Evolutionary conservation across 208 protist genomes (phyloP).

Genomic region (Herpetomonas muscarum): DNA sequence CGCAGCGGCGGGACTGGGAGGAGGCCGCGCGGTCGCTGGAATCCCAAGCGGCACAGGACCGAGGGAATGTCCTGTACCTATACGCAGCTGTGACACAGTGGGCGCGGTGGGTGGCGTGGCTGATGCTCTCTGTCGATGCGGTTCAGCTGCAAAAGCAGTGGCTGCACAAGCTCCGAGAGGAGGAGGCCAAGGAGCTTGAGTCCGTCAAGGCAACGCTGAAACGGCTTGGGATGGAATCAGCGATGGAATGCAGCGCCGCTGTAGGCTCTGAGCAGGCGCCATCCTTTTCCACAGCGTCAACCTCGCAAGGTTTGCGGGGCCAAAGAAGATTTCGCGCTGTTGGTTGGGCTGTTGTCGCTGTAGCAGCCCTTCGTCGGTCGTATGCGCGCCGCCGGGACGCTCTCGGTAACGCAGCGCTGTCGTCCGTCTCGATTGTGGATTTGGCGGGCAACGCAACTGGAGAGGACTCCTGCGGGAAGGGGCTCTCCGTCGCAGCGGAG

Average conservation of each 20-base stretch:
- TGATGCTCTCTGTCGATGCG: background rate
- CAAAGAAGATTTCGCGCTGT: background rate
- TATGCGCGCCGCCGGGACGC: background rate
- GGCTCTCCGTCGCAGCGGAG: background rate
- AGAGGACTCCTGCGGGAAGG: background rate
- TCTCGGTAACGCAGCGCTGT: background rate
- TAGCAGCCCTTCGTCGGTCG: background rate
- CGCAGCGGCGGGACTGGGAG: background rate
- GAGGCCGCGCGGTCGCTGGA: background rate
- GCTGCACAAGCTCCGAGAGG: background rate
- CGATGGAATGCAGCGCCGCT: background rate
- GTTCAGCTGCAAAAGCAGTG: conserved; percentile 1
- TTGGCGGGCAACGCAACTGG: too few species aligned
- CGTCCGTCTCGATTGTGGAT: background rate
- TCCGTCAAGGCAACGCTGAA: background rate
- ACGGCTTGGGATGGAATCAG: background rate
- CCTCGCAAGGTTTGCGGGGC: background rate
- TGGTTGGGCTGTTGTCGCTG: background rate
- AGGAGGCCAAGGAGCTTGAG: background rate
- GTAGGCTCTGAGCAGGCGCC: background rate
- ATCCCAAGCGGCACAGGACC: background rate
- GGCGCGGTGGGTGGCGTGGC: background rate
- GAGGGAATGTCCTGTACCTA: background rate
- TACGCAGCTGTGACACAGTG: background rate
- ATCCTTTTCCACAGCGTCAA: background rate